Evolutionary conservation across 306 rosid species (phyloP), one percentile per base, ranked within the genome.

Genomic region (Pterocarpus macrocarpus): DNA sequence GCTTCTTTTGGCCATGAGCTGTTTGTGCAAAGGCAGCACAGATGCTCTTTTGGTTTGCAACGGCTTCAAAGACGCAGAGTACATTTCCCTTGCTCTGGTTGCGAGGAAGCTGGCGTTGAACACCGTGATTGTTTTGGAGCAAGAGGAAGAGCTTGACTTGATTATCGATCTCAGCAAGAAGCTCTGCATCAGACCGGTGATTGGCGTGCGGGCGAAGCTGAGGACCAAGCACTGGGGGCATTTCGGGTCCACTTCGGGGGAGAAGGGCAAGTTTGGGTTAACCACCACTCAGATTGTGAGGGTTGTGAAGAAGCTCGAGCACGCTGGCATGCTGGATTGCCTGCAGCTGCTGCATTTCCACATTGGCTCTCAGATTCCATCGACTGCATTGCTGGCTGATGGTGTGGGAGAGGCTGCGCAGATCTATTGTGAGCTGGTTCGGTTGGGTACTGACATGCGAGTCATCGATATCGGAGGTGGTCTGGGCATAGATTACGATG

Each of bases 381-480:
- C 97, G 0, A 92, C 97, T 14, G 61, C 89, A 44, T 80, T 90
- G 85, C 90, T 95, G 4, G 75, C 92, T 0, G 97, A 91, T 36
- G 92, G 97, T 0, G 95, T 95, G 0, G 80, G 88, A 9, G 98
- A 92, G 81, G 98, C 98, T 2, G 90, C 97, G 15, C 98, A 95
- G 90, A 87, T 95, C 69, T 95, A 90, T n/a, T 92, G 97, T 38
- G 98, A 95, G 49, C 77, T 95, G 81, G 91, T 89, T 69, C 97
- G 95, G 6, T 89, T 95, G 3, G 98, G 98, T 4, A 97, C 97
- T 5, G 61, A 86, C 6, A 92, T 95, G 98, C 81, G 78, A 34
- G 92, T 95, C 15, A 66, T 95, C 0, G 98, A 95, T 73, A 89
- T 92, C 64, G 97, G 99, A 76, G 99, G 97, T 38, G 99, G 99